Conservation (phyloP, 2,329 filamentous ascomycete genomes). For the Onygenales sp. region DNA sequence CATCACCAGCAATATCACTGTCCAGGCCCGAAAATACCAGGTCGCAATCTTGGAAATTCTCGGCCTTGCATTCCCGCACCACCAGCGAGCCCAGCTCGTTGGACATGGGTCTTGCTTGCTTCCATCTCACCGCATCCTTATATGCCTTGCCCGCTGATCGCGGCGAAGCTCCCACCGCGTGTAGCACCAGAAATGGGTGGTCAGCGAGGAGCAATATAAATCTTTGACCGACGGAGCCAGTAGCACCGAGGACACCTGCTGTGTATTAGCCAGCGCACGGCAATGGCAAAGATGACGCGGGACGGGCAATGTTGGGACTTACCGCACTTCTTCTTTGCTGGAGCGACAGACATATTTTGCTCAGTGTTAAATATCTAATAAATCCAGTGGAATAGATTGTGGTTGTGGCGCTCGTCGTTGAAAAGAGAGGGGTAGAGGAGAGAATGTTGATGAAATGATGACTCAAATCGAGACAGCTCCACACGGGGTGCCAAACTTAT, state of each 20-base stretch:
- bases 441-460: not conserved
- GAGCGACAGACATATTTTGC: not conserved
- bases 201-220: conserved; percentile 87
- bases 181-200: conserved; percentile 77
- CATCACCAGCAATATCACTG: conserved; percentile 82
- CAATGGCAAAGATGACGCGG: too few species aligned
- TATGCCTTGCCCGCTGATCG: conserved; percentile 90
- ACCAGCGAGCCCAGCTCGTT: conserved; percentile 66
- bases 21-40: conserved; percentile 89
- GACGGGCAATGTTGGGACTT: not conserved
- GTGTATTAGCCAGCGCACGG: not conserved
- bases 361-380: not conserved
- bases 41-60: conserved; percentile 81
- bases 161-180: conserved; percentile 81
- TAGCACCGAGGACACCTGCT: conserved; percentile 72
- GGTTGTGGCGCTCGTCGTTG: not conserved
- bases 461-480: not conserved
- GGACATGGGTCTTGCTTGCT: conserved; percentile 78
- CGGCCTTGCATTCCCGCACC: conserved; percentile 73
- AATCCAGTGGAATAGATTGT: not conserved
- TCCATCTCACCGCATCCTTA: conserved; percentile 89
- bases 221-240: conserved; percentile 87
- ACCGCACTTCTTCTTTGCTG: conserved; percentile 9
- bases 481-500: not conserved
- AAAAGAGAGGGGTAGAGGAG: not conserved